Evolutionary conservation across 2,329 filamentous ascomycete species (phyloP).

Genomic region (Trichophaea hybrida): DNA sequence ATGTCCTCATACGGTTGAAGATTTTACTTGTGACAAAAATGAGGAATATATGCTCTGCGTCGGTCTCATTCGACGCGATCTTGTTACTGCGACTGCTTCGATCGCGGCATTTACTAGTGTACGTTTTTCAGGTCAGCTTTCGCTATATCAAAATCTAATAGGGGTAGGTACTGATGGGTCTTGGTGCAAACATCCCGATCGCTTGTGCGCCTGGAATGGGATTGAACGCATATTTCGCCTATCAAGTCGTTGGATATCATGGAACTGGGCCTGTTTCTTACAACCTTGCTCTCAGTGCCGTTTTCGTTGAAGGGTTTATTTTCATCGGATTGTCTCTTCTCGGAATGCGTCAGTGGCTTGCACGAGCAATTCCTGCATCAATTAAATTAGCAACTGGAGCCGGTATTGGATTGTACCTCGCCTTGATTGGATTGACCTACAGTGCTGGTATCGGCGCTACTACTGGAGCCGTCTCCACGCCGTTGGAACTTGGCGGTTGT

Average conservation of each 20-base stretch:
- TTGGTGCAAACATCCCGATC: constrained; percentile 66
- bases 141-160: neutral
- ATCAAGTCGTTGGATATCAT: constrained; percentile 59
- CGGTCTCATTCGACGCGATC: constrained; percentile 54
- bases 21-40: constrained; percentile 42
- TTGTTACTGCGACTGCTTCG: constrained; percentile 73
- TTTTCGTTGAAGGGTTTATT: constrained; percentile 77
- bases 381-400: constrained; percentile 80
- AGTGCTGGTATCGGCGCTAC: constrained; percentile 69
- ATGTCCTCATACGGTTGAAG: constrained; percentile 42
- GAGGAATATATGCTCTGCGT: constrained; percentile 50
- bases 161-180: constrained; percentile 55
- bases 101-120: constrained; percentile 59
- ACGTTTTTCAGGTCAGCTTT: neutral
- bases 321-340: constrained; percentile 68
- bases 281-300: constrained; percentile 62
- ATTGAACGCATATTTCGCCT: constrained; percentile 77
- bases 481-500: constrained; percentile 64
- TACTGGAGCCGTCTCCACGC: constrained; percentile 52
- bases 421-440: constrained; percentile 54
- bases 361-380: constrained; percentile 63
- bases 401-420: constrained; percentile 70
- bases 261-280: constrained; percentile 62
- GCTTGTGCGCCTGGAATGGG: constrained; percentile 64
- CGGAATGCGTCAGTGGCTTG: constrained; percentile 77